Evolutionary conservation across 345 rosid genomes (phyloP), one percentile per base, ranked within the genome.

Genomic region (Syzygium grande): DNA sequence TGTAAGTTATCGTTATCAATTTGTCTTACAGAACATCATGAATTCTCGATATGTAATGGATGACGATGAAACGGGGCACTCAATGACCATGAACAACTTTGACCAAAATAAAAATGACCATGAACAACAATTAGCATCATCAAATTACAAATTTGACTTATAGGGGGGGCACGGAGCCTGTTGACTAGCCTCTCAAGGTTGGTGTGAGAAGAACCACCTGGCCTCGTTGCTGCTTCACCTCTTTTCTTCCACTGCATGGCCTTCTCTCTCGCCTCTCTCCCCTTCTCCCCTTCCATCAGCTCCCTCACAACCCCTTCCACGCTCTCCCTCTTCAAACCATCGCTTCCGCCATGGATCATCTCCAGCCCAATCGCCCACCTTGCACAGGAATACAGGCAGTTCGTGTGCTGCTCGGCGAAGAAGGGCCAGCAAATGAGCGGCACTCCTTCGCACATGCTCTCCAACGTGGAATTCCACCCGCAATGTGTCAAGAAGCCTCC

Each of bases 311-410:
- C 85, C 21, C 11, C 59, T 77, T 91, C 85, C 12, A 91, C 91
- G 56, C 55, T 51, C 22, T 89, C 89, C 46, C 92, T 90, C 84
- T 86, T 92, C 11, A 87, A 91, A 34, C 87, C 84, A 9, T 34
- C 84, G 23, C 84, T 90, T 51, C 79, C 23, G 79, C 43, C 79
- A 9, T 34, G 23, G 22, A 68, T 34, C 79, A 92, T 89, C 90
- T 91, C 93, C 79, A 91, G 86, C 84, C 94, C 93, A n/a, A 90
- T 83, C 51, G 86, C 88, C 93, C 93, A 92, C 21, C 86, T 59
- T 9, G 43, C 61, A 87, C 91, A 92, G 8, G 89, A 61, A 16
- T 84, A 91, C 88, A 84, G 3, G 56, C 89, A 87, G 38, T 89
- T 89, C 51, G 85, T 89, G 16, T 87, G 87, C 29, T 89, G 90